phyloP scores from a whole-genome alignment of 2,329 filamentous ascomycete species.

The Tolypocladium ovalisporum region DNA sequence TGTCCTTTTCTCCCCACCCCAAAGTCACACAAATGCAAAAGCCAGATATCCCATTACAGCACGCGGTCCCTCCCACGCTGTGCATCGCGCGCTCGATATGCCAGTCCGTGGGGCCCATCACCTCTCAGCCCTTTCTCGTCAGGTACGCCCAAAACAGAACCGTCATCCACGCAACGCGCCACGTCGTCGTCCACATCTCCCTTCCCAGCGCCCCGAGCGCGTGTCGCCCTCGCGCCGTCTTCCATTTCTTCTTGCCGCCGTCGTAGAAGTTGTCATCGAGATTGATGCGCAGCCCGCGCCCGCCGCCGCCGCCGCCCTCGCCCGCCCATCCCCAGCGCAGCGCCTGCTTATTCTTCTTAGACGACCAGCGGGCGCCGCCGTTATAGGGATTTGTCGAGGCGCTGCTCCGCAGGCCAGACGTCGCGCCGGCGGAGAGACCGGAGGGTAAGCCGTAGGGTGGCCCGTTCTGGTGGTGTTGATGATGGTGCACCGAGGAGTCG shows the following conservation, averaged over 20 bases:
- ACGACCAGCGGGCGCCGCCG: slow-evolving; percentile 11
- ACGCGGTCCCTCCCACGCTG: neutral
- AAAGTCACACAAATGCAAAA: neutral
- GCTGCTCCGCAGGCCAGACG: slow-evolving; percentile 10
- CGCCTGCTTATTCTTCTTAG: slow-evolving; percentile 14
- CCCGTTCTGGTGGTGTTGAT: neutral
- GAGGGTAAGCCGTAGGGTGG: neutral
- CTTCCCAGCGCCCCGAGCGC: slow-evolving; percentile 35
- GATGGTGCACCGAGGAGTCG: slow-evolving; percentile 5
- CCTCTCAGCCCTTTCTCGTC: slow-evolving; percentile 44
- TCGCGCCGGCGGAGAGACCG: slow-evolving; percentile 2
- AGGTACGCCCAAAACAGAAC: slow-evolving; percentile 57
- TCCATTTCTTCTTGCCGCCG: slow-evolving; percentile 22
- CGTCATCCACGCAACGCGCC: slow-evolving; percentile 53
- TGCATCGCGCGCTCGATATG: neutral
- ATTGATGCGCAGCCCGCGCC: slow-evolving; percentile 41
- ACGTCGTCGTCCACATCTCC: slow-evolving; percentile 52
- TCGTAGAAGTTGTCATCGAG: slow-evolving; percentile 39
- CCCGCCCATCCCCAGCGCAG: slow-evolving; percentile 33
- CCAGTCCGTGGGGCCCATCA: neutral
- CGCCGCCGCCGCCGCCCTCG: slow-evolving; percentile 20
- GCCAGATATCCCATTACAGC: neutral
- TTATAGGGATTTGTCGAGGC: slow-evolving; percentile 9
- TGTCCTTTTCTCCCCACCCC: neutral
- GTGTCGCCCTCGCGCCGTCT: slow-evolving; percentile 15